These are phyloP conservation scores for Protomyces inundatus DNA, from an alignment of 1,139 yeast genomes.

Conservation along the genomic window DNA sequence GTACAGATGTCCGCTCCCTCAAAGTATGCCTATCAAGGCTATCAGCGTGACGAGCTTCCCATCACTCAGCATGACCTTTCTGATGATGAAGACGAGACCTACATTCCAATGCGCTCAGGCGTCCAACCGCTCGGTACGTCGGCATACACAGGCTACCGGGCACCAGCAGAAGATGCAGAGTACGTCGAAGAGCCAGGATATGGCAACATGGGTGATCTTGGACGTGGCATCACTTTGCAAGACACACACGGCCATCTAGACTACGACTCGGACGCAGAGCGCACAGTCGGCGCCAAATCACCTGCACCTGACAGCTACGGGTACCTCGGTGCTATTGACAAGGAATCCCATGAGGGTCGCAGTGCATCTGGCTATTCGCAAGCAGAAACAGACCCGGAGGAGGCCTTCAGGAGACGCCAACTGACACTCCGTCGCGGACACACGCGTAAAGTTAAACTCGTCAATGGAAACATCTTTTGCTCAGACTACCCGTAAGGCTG, in stretches of 20 bases:
- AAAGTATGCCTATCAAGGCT: slow-evolving; percentile 10
- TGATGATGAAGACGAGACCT: slow-evolving; percentile 14
- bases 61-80: slow-evolving; percentile 14
- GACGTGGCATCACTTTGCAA: background rate
- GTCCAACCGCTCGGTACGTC: slow-evolving; percentile 4
- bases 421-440: slow-evolving; percentile 49
- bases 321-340: background rate
- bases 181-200: background rate
- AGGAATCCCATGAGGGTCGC: background rate
- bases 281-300: background rate
- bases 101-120: slow-evolving; percentile 6
- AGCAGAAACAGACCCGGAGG: slow-evolving; percentile 19
- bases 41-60: slow-evolving; percentile 13
- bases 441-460: slow-evolving; percentile 61
- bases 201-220: background rate
- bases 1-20: slow-evolving; percentile 6
- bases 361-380: slow-evolving; percentile 11
- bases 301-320: background rate
- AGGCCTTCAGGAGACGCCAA: slow-evolving; percentile 14
- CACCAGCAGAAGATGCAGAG: background rate
- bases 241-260: background rate
- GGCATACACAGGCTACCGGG: slow-evolving; percentile 17
- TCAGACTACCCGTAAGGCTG: slow-evolving; percentile 58
- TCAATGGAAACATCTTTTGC: slow-evolving; percentile 64
- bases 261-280: background rate